Base-by-base conservation (phyloP, 192 early-diverging fungal genomes). In the Umbelopsis sp. region DNA sequence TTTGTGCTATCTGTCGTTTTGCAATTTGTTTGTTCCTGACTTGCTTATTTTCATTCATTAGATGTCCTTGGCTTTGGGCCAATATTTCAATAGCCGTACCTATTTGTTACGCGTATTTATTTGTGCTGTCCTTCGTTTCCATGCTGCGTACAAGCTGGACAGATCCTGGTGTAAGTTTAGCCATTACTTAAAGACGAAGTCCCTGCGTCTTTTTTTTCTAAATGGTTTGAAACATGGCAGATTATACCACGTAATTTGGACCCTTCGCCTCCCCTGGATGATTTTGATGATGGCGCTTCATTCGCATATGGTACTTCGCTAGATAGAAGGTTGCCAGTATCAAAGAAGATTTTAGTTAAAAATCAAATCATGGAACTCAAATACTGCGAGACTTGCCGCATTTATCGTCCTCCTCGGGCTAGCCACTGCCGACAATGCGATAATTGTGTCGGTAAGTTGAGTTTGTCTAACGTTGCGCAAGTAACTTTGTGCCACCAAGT, bases 341-440 rank as follows among this genome's bases (percentile, higher is more conserved):
- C 64, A 41, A 91, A 87, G 71, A 80, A 89, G 23, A 84, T 93
- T 8, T 72, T 73, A 3, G 80, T 95, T 66, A 87, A 91, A 68
- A 83, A 83, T 22, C 80, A 82, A 46, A 66, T 76, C 15, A 77
- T 94, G 22, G 78, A 82, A 53, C 81, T 96, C 46, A 96, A 95
- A 78, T 97, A 93, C 79, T 98, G 96, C 82, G 86, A 91, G 30
- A 95, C 95, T 5, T 98, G 95, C 74, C 82, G 83, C 12, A 93
- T 94, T 46, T 98, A 94, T 82, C 82, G 95, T 3, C 93, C 95
- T 23, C 94, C 94, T n/a, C 84, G 96, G 13, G 84, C 93, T 20
- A 92, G 90, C 30, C 96, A 98, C 72, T 98, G 96, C 78, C 81
- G 85, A 45, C 82, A 85, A 73, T 98, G 96, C 79, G 90, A 97